Conservation (phyloP, 2,329 filamentous ascomycete genomes). For the Raffaelea deltoideospora region DNA sequence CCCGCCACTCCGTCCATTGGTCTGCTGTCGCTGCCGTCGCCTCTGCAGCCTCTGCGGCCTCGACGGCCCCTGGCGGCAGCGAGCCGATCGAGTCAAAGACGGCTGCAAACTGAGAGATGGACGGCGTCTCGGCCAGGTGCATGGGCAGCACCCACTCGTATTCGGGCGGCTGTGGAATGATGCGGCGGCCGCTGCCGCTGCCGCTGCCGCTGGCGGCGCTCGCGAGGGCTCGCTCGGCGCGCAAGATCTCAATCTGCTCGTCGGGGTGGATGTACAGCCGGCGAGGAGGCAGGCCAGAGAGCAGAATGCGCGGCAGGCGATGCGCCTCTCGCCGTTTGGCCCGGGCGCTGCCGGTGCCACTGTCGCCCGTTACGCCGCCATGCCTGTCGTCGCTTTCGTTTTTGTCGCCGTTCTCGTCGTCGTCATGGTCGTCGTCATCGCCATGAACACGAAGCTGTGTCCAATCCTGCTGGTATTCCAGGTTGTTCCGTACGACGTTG, state of each 20-base stretch:
- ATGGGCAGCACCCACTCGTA: conserved; percentile 65
- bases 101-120: conserved; percentile 46
- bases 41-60: conserved; percentile 10
- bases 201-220: too few relatives aligned
- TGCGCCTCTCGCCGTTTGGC: not conserved
- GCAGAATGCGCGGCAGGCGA: conserved; percentile 41
- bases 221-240: conserved; percentile 36
- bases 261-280: conserved; percentile 69
- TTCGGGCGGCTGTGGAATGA: conserved; percentile 38
- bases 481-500: conserved; percentile 50
- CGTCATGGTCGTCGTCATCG: conserved; percentile 13
- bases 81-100: conserved; percentile 50
- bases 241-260: conserved; percentile 61
- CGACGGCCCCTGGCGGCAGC: conserved; percentile 21
- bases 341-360: too few relatives aligned
- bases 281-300: conserved; percentile 58
- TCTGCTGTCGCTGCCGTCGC: conserved; percentile 2
- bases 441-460: conserved; percentile 40
- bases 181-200: conserved; percentile 26
- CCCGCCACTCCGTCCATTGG: conserved; percentile 26
- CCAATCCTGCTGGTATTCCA: conserved; percentile 66
- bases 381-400: not conserved
- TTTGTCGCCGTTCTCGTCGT: conserved; percentile 3
- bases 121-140: conserved; percentile 59
- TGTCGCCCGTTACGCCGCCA: not conserved